Conservation (phyloP, 1,284 basidiomycete species). For the Cutaneotrichosporon sp. region DNA sequence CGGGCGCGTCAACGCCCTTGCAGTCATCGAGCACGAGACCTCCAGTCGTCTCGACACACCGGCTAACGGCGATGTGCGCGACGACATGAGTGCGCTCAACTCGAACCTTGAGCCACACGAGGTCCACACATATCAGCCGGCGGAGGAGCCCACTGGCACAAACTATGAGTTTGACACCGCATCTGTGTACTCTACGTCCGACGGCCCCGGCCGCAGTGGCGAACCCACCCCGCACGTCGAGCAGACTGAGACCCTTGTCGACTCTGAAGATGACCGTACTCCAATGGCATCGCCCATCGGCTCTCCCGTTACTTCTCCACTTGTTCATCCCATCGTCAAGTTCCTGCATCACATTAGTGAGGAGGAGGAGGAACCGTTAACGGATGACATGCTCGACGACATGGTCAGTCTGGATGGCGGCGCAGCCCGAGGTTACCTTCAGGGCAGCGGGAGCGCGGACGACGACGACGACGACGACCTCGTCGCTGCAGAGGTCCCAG, state of each 20-base stretch:
- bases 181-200: neutral
- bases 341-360: conserved; percentile 26
- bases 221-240: neutral
- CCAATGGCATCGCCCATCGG: conserved; percentile 11
- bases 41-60: neutral
- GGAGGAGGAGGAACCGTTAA: conserved; percentile 28
- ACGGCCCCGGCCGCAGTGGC: neutral
- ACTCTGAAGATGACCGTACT: conserved; percentile 14
- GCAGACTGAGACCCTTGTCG: neutral
- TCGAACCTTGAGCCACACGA: conserved; percentile 5
- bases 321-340: conserved; percentile 11
- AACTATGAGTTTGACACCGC: conserved; percentile 6
- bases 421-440: conserved; percentile 3
- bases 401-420: conserved; percentile 20
- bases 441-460: conserved; percentile 7
- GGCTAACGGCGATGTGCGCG: neutral
- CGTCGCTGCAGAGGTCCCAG: conserved; percentile 7
- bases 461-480: conserved; percentile 21
- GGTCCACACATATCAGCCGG: conserved; percentile 4
- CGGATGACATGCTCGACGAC: conserved; percentile 26
- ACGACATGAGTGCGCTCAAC: neutral
- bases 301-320: conserved; percentile 3
- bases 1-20: conserved; percentile 44
- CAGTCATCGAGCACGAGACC: conserved; percentile 27
- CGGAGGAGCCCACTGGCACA: conserved; percentile 13